Conservation (phyloP, 1,139 yeast genomes). For the Geotrichum aggregatum region DNA sequence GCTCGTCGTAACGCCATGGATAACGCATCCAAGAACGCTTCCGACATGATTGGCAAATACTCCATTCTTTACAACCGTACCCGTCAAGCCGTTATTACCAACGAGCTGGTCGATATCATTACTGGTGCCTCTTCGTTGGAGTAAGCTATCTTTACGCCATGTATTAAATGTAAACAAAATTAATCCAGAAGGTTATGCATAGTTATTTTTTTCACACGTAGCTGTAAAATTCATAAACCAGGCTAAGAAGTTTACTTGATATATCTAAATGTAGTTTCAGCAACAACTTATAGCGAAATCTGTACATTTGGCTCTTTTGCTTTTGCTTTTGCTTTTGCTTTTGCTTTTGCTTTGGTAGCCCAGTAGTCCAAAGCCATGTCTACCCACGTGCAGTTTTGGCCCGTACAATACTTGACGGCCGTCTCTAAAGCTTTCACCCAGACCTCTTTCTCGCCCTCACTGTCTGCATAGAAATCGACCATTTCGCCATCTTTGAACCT, state of each 20-base stretch:
- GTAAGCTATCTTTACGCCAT: slow-evolving; percentile 41
- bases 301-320: too few species aligned
- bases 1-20: slow-evolving; percentile 99
- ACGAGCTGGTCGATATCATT: slow-evolving; percentile 97
- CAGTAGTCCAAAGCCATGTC: slow-evolving; percentile 33
- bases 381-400: slow-evolving; percentile 34
- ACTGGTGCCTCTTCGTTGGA: slow-evolving; percentile 99
- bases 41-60: slow-evolving; percentile 95
- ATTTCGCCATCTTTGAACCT: slow-evolving; percentile 60
- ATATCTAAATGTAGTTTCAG: too few species aligned
- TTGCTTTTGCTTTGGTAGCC: too few species aligned
- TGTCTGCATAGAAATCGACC: slow-evolving; percentile 63
- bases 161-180: slow-evolving; percentile 5
- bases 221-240: too few species aligned
- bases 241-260: too few species aligned
- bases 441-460: slow-evolving; percentile 46
- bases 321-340: too few species aligned
- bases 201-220: too few species aligned
- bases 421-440: slow-evolving; percentile 47
- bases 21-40: slow-evolving; percentile 98
- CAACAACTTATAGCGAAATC: too few species aligned
- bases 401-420: slow-evolving; percentile 32
- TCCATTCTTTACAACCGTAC: slow-evolving; percentile 98
- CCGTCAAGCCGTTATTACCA: slow-evolving; percentile 99
- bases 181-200: background rate